Evolutionary conservation across 345 rosid species (phyloP).

Genomic region (Cardamine resedifolia): DNA sequence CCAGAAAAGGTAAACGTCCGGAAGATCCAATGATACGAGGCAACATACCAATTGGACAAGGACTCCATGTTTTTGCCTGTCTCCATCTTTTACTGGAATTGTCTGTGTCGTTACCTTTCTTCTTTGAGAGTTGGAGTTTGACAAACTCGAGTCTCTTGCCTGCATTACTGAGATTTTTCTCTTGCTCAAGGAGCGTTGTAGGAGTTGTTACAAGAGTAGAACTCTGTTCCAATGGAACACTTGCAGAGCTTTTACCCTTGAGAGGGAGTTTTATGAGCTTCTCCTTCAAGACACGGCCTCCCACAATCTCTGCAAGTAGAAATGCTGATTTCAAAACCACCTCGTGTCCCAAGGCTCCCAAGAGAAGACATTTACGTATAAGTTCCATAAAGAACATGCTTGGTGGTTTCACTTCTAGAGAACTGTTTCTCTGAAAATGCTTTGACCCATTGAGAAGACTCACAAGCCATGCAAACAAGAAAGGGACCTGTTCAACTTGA

Average conservation of each 20-base stretch:
- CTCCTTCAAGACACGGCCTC: slow-evolving; percentile 42
- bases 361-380: slow-evolving; percentile 51
- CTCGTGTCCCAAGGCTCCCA: slow-evolving; percentile 45
- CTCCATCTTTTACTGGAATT: slow-evolving; percentile 47
- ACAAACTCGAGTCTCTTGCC: slow-evolving; percentile 57
- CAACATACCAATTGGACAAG: slow-evolving; percentile 85
- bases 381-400: slow-evolving; percentile 47
- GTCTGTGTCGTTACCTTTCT: slow-evolving; percentile 33
- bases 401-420: slow-evolving; percentile 39
- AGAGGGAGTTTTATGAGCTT: slow-evolving; percentile 51
- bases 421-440: slow-evolving; percentile 34
- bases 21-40: slow-evolving; percentile 63
- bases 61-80: slow-evolving; percentile 67
- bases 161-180: slow-evolving; percentile 49
- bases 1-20: slow-evolving; percentile 65
- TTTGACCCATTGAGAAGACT: slow-evolving; percentile 50
- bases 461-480: slow-evolving; percentile 73
- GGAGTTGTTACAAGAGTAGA: slow-evolving; percentile 24
- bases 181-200: slow-evolving; percentile 44
- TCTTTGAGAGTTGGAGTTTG: slow-evolving; percentile 39
- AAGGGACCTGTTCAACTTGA: slow-evolving; percentile 48
- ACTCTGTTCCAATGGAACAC: slow-evolving; percentile 37
- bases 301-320: slow-evolving; percentile 50
- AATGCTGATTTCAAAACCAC: slow-evolving; percentile 52
- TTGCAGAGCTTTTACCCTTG: slow-evolving; percentile 30